phyloP scores from a whole-genome alignment of 2,329 filamentous ascomycete species.

The Colletotrichum sp. region DNA sequence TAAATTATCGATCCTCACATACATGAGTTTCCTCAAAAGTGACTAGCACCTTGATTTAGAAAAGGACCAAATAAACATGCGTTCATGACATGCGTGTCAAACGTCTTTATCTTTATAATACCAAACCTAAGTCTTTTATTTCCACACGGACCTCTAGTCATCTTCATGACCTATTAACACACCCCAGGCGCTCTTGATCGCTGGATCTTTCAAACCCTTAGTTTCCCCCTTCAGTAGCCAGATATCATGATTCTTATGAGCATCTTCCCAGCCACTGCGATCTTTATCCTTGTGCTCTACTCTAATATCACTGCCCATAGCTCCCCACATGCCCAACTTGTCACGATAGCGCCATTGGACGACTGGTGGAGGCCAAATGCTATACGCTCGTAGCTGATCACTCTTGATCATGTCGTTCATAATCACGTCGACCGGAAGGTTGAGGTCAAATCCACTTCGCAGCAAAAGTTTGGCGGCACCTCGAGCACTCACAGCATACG shows the following conservation, averaged over 20 bases:
- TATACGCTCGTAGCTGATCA: slow-evolving; percentile 26
- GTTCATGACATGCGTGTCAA: background rate
- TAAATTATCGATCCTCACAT: background rate
- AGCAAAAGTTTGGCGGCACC: slow-evolving; percentile 32
- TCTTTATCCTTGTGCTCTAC: slow-evolving; percentile 19
- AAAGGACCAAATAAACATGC: background rate
- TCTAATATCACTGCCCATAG: slow-evolving; percentile 27
- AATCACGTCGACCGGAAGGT: slow-evolving; percentile 29
- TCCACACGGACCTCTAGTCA: background rate
- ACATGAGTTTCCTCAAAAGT: background rate
- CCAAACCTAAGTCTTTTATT: background rate
- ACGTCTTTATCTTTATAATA: background rate
- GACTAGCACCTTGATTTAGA: background rate
- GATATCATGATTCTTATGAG: background rate
- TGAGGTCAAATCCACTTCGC: slow-evolving; percentile 24
- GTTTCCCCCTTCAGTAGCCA: background rate
- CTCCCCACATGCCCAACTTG: slow-evolving; percentile 26
- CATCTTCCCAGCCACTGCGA: background rate
- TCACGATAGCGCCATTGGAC: slow-evolving; percentile 29
- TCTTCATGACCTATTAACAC: background rate
- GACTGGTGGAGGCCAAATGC: slow-evolving; percentile 27
- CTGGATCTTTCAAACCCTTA: background rate
- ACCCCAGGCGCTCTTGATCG: background rate
- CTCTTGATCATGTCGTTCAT: slow-evolving; percentile 25
- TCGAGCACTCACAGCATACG: slow-evolving; percentile 29